Evolutionary conservation across 2,329 filamentous ascomycete genomes (phyloP), one percentile per base, ranked within the genome.

Genomic region (Alternaria novae-zelandiae): DNA sequence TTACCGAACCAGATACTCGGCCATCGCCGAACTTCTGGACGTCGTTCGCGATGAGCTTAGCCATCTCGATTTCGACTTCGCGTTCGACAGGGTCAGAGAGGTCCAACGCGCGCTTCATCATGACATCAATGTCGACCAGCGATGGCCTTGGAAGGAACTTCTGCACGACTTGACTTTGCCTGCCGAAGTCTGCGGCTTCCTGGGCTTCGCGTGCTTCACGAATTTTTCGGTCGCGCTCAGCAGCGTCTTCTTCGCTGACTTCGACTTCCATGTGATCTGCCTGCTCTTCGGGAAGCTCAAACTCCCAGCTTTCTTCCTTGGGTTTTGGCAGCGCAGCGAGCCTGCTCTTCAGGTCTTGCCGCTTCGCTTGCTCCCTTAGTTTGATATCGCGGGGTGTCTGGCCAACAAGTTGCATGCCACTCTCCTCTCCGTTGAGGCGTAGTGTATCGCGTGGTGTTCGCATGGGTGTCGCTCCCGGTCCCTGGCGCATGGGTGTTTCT

Each of bases 81-180:
- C 86, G 84, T 71, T 91, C 85, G n/a, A 90, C 85, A 0, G 89
- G 86, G 72, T 94, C 89, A 3, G 84, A 75, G 5, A 90, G 81
- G 12, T 85, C 80, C 3, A 87, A 85, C 0, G 91, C 91, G 30
- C 84, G 85, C 66, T 88, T 86, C 55, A 94, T 77, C 68, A 98
- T 82, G 1, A 85, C 84, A 54, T 89, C 83, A 21, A 96, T 80
- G 77, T 98, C 90, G 13, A 98, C 84, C 3, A 86, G 81, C 2
- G 86, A 85, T 2, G 96, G 94, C 47, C 95, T 87, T 8, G 96
- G 96, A 12, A 99, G 83, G 5, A 87, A 88, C 70, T 87, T 89
- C 81, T 98, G 95, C 80, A 97, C 89, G n/a, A 97, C 94, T 75
- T 97, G 94, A 2, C 92, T 96, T 72, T 96, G 90, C 54, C 94